phyloP scores from a whole-genome alignment of 495 filamentous ascomycete genomes.

The Aspergillus incahuasiensis region DNA sequence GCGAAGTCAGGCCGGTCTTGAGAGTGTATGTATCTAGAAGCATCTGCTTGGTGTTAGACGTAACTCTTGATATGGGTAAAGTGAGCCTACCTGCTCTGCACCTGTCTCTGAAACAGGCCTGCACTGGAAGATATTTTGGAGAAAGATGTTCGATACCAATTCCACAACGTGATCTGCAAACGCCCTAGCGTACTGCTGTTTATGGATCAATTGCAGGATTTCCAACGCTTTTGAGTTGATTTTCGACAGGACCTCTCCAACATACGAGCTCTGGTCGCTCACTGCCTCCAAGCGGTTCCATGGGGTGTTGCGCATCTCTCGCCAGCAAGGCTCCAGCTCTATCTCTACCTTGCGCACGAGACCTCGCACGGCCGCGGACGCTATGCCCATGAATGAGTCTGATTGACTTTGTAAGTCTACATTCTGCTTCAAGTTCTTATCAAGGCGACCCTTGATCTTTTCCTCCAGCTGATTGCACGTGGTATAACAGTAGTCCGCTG shows the following conservation, averaged over 20 bases:
- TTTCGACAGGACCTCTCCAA: slow-evolving; percentile 69
- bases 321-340: slow-evolving; percentile 80
- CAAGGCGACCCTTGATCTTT: slow-evolving; percentile 86
- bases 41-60: slow-evolving; percentile 53
- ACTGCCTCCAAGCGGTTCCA: slow-evolving; percentile 93
- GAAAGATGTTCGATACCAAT: slow-evolving; percentile 69
- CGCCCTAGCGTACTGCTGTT: slow-evolving; percentile 88
- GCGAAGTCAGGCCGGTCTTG: slow-evolving; percentile 66
- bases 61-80: neutral
- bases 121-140: slow-evolving; percentile 81
- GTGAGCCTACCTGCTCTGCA: slow-evolving; percentile 71
- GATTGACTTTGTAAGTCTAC: slow-evolving; percentile 90
- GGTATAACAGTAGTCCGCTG: slow-evolving; percentile 93
- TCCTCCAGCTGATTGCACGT: slow-evolving; percentile 91
- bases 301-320: slow-evolving; percentile 95
- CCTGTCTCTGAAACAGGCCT: slow-evolving; percentile 87
- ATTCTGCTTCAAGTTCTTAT: slow-evolving; percentile 63
- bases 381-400: slow-evolving; percentile 93
- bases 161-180: slow-evolving; percentile 96
- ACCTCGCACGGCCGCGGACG: slow-evolving; percentile 76
- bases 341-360: slow-evolving; percentile 80
- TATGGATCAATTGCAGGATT: slow-evolving; percentile 73
- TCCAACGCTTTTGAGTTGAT: slow-evolving; percentile 66
- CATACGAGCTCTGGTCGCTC: slow-evolving; percentile 93
- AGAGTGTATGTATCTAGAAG: slow-evolving; percentile 89